Conservation (phyloP, 2,329 filamentous ascomycete species). For the Ceratocystis colombiana region DNA sequence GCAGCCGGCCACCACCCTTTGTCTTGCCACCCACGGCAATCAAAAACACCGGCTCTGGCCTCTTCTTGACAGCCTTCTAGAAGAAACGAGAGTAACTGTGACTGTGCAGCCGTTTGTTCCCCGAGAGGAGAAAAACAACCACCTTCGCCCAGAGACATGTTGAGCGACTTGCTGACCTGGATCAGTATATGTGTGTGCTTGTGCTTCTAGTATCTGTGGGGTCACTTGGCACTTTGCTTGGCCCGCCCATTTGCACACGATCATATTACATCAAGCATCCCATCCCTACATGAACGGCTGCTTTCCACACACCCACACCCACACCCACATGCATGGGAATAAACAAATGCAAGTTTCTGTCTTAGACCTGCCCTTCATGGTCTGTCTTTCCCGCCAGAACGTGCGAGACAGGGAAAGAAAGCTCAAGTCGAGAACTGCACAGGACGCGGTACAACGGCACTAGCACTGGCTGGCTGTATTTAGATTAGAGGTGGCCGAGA, state of each 20-base stretch:
- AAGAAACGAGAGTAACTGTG: not conserved
- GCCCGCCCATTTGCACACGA: not conserved
- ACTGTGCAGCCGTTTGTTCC: not conserved
- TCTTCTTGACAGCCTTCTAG: conserved; percentile 5
- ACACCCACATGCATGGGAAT: not conserved
- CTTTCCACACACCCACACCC: not conserved
- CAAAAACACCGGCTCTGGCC: not conserved
- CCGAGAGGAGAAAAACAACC: too few species aligned
- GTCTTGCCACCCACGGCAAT: not conserved
- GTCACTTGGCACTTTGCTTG: not conserved
- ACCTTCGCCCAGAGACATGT: not conserved
- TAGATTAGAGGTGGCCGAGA: too few species aligned
- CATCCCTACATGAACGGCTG: not conserved
- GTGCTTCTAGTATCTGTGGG: not conserved
- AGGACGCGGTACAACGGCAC: too few species aligned
- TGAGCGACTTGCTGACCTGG: not conserved
- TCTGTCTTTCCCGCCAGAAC: not conserved
- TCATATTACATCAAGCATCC: not conserved
- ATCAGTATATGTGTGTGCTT: too few species aligned
- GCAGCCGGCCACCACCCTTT: not conserved
- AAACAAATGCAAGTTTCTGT: not conserved
- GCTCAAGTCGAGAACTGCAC: too few species aligned
- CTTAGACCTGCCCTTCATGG: not conserved
- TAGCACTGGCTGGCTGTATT: too few species aligned
- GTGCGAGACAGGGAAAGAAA: too few species aligned